Evolutionary conservation across 306 rosid species (phyloP).

Genomic region (Corylus avellana): DNA sequence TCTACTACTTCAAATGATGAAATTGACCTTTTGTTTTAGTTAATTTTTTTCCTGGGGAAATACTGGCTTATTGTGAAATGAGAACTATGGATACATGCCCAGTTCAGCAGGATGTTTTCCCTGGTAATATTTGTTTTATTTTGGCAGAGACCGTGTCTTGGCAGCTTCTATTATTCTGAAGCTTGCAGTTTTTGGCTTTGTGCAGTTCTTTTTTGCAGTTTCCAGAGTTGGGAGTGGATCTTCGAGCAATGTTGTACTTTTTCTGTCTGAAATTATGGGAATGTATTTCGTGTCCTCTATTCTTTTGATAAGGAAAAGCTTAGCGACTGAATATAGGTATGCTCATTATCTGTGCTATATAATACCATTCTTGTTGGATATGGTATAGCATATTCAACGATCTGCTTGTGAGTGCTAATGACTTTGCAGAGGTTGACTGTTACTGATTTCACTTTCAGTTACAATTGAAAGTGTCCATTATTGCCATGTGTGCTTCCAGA

Average conservation of each 20-base stretch:
- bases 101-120: neutral
- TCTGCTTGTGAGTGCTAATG: neutral
- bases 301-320: slow-evolving; percentile 94
- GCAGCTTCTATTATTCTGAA: slow-evolving; percentile 6
- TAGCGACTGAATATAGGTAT: slow-evolving; percentile 97
- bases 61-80: neutral
- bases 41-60: neutral
- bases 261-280: slow-evolving; percentile 97
- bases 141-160: neutral
- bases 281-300: slow-evolving; percentile 94
- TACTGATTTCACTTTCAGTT: neutral
- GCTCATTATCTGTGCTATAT: slow-evolving; percentile 17
- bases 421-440: neutral
- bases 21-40: neutral
- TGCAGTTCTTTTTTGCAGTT: slow-evolving; percentile 96
- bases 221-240: slow-evolving; percentile 99
- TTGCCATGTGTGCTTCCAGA: neutral
- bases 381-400: neutral
- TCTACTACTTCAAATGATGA: neutral
- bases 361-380: neutral
- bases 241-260: slow-evolving; percentile 94
- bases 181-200: slow-evolving; percentile 23
- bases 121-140: neutral
- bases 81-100: neutral
- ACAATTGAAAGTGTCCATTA: neutral